A percentile compares a stretch with the other conserved stretches of the same genome.
These are phyloP conservation scores for Candida ipomoeae DNA, from an alignment of 805 yeast species.

Conservation along the genomic window DNA sequence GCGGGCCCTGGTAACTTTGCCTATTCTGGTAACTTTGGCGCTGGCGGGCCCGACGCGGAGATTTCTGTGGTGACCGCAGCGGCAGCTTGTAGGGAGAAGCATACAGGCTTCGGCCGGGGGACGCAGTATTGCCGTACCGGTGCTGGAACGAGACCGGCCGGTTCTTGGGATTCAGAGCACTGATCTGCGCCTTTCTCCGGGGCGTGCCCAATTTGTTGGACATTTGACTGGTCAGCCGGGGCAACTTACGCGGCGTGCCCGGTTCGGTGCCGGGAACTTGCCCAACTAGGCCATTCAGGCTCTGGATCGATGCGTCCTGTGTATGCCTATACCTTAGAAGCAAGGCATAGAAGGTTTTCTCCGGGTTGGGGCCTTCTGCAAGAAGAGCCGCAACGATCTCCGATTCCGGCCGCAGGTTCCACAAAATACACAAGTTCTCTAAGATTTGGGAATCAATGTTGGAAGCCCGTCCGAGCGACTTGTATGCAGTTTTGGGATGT, in stretches of 20 bases:
- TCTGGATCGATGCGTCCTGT: slow-evolving; percentile 24
- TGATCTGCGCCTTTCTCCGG: slow-evolving; percentile 27
- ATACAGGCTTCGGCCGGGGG: slow-evolving; percentile 19
- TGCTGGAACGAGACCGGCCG: slow-evolving; percentile 43
- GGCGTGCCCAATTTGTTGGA: slow-evolving; percentile 9
- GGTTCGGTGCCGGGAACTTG: slow-evolving; percentile 6
- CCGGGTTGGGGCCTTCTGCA: slow-evolving; percentile 39
- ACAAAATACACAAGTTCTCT: slow-evolving; percentile 51
- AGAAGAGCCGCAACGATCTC: slow-evolving; percentile 37
- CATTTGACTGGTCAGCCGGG: slow-evolving; percentile 12
- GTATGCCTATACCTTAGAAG: slow-evolving; percentile 42
- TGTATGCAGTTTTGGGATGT: slow-evolving; percentile 50
- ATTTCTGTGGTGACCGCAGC: slow-evolving; percentile 15
- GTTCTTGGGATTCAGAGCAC: slow-evolving; percentile 29
- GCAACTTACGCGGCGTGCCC: slow-evolving; percentile 13
- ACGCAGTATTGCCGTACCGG: slow-evolving; percentile 25
- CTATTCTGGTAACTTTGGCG: slow-evolving; percentile 11
- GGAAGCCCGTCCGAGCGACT: slow-evolving; percentile 44
- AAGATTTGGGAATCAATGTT: slow-evolving; percentile 52
- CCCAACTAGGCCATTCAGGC: neutral
- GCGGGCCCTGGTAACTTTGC: slow-evolving; percentile 23
- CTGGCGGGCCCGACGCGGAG: slow-evolving; percentile 19
- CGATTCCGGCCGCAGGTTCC: slow-evolving; percentile 50
- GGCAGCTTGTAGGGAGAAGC: slow-evolving; percentile 29
- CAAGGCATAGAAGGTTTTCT: slow-evolving; percentile 45